Base-by-base conservation (phyloP, 2,329 filamentous ascomycete genomes). In the Xylaria sp. region DNA sequence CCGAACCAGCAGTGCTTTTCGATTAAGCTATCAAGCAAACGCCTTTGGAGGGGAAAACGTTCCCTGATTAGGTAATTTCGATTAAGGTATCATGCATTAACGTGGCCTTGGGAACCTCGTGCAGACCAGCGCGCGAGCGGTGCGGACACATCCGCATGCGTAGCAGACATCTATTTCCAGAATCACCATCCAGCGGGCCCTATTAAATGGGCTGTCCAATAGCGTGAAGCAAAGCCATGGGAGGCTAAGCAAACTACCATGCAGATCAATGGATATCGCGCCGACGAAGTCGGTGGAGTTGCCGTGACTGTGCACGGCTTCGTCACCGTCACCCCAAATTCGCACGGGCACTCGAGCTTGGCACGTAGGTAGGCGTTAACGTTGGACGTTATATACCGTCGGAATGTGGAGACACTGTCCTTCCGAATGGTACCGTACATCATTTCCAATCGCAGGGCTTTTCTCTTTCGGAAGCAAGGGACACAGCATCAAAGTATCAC, bases 71-170 rank as follows among this genome's bases (percentile, higher is more conserved):
- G 9, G 7, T 20, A 48, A 31, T n/a, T 20, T 20, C 15, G 13
- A 55, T 31, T 55, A 33, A 52, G 49, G 25, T 36, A 55, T 55
- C 52, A 55, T n/a, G 28, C 52, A 46, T 18, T 39, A 46, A 41
- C 48, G 39, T 23, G 25, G 55, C 36, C 36, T 52, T 58, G 28
- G 54, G 54, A 36, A 63, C 39, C 28, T 43, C 15, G 15, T 54
- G 33, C 33, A 36, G 33, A 36, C 33, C 33, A 10, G 52, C 10
- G 52, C 8, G 10, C 20, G 56, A 51, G 49, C 12, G 43, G 43
- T 62, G 57, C 57, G 57, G 62, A 8, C 46, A 3, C 3, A 28
- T 57, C 66, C 49, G 57, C 65, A 64, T 39, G 23, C 13, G 56
- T 12, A 46, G 28, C 8, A 8, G 31, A 39, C 54, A 41, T 15